These are phyloP conservation scores for Santalum album DNA, from an alignment of 164 flowering plant genomes.

Conservation along the genomic window DNA sequence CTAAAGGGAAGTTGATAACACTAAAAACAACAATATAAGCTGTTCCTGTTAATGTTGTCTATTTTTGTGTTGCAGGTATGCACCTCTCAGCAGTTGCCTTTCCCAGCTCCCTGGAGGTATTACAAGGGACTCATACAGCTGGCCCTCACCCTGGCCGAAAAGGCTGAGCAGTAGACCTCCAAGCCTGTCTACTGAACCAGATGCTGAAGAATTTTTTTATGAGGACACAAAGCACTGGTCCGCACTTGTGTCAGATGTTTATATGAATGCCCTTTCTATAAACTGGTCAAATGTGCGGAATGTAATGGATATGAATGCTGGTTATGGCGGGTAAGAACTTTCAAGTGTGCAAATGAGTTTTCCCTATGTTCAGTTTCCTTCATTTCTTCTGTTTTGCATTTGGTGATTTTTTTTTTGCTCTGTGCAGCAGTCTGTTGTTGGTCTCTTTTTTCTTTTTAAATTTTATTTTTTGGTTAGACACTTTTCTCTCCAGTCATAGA, in stretches of 20 bases:
- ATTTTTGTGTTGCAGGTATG: slow-evolving; percentile 45
- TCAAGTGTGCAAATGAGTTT: neutral
- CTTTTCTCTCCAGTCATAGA: too few species aligned
- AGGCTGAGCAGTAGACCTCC: slow-evolving; percentile 65
- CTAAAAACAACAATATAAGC: neutral
- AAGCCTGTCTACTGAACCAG: slow-evolving; percentile 35
- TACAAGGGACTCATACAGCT: slow-evolving; percentile 17
- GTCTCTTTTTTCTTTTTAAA: too few species aligned
- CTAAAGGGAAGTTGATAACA: neutral
- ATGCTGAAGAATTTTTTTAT: slow-evolving; percentile 31
- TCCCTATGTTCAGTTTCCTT: neutral
- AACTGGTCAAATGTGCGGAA: slow-evolving; percentile 77
- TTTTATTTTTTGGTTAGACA: too few species aligned
- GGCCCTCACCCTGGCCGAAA: slow-evolving; percentile 85
- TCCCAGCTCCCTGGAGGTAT: slow-evolving; percentile 34
- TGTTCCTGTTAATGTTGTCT: neutral
- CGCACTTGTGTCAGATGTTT: slow-evolving; percentile 55
- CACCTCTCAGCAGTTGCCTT: slow-evolving; percentile 60
- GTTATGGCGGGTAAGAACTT: slow-evolving; percentile 77
- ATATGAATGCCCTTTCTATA: slow-evolving; percentile 44
- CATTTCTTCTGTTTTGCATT: neutral
- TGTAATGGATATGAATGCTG: slow-evolving; percentile 98
- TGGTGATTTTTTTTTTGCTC: too few species aligned
- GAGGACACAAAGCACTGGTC: slow-evolving; percentile 66
- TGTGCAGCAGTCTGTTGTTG: too few species aligned